Conservation (phyloP, 2,329 filamentous ascomycete species). For the Curvularia lunata region DNA sequence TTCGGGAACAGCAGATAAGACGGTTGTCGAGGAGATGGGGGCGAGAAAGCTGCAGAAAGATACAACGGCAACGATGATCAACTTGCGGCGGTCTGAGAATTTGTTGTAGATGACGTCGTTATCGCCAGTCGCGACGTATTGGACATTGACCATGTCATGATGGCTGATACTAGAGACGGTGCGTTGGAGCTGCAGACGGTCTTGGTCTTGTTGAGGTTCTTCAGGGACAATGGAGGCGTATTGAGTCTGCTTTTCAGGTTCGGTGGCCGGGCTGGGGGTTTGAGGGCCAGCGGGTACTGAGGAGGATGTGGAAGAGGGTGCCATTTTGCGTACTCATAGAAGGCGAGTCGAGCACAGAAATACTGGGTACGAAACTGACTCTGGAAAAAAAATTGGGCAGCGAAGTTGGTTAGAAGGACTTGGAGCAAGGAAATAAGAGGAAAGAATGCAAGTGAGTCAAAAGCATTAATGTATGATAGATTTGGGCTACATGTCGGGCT, state of each 20-base stretch:
- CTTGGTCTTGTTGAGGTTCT: conserved; percentile 25
- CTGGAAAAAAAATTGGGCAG: neutral
- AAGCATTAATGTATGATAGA: conserved; percentile 14
- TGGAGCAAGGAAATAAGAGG: neutral
- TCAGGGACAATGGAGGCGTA: conserved; percentile 41
- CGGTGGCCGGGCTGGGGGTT: conserved; percentile 4
- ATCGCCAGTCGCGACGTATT: conserved; percentile 40
- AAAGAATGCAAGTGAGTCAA: conserved; percentile 13
- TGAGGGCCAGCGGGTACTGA: conserved; percentile 26
- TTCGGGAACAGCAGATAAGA: conserved; percentile 76
- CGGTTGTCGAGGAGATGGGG: conserved; percentile 75
- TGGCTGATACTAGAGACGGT: conserved; percentile 42
- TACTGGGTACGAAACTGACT: neutral
- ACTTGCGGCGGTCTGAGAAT: conserved; percentile 67
- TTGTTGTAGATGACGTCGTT: conserved; percentile 67
- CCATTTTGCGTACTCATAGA: conserved; percentile 42
- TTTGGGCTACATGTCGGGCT: conserved; percentile 21
- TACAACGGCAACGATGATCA: conserved; percentile 70
- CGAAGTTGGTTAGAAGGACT: neutral
- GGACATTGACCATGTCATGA: conserved; percentile 41
- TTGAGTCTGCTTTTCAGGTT: conserved; percentile 35
- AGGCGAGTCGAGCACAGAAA: conserved; percentile 12
- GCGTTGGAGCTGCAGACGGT: conserved; percentile 37
- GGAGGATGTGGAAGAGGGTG: conserved; percentile 28
- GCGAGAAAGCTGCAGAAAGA: conserved; percentile 79